Evolutionary conservation across 306 rosid species (phyloP), one percentile per base, ranked within the genome.

Genomic region (Urtica urens): DNA sequence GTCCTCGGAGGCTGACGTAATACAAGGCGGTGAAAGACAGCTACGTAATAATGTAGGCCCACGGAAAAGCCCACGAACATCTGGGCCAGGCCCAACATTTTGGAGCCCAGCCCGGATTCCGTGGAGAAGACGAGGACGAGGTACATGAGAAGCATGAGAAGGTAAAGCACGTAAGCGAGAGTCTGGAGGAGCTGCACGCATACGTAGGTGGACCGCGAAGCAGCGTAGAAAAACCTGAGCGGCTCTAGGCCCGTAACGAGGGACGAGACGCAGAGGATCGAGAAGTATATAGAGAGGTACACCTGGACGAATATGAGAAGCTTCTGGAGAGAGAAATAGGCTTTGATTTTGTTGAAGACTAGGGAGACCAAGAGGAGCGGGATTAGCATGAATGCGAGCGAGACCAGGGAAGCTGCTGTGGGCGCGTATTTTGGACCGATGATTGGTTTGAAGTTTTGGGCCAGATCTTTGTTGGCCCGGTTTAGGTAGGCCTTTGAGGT

Each of bases 271-370:
- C 83, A 77, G 24, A 90, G 99, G 26, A 85, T 85, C 7, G 68
- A 45, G 72, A 90, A 90, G 67, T 90, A 90, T 67, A 90, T 90
- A 2, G 87, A 65, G 60, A 90, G 80, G 26, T 90, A 90, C 26
- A 71, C 71, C 77, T 90, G 99, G 65, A 85, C 70, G 85, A 90
- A 85, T 57, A 85, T 85, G n/a, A 90, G 51, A 8, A 90, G 74
- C 64, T 80, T 85, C 30, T 90, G 99, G 52, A 90, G 78, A 0
- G 99, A 90, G 73, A 90, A 90, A 58, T 81, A 85, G 38, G 99
- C 85, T 54, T 90, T 85, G 53, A 90, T 79, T 44, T 69, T 66
- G 50, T 76, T 85, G 70, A 85, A 73, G 28, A 90, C 55, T 50
- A 90, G 87, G 20, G 95, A 85, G 5, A 76, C 94, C 4, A 90